These are phyloP conservation scores for Coniochaeta sp. DNA, from an alignment of 2,329 filamentous ascomycete genomes.

Conservation along the genomic window DNA sequence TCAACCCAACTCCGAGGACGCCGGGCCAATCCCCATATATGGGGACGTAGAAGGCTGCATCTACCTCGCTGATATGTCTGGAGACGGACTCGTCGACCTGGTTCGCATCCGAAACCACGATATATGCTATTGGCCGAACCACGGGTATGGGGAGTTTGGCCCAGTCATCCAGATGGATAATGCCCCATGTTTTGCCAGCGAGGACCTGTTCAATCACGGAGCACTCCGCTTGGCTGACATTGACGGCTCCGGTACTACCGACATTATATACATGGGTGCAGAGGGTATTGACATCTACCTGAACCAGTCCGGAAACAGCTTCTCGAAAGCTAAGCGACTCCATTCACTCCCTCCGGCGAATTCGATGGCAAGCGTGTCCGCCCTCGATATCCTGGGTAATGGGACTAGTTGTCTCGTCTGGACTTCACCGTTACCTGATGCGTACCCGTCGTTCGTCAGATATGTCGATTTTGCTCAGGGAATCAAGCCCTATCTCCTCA, in stretches of 20 bases:
- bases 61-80: conserved; percentile 17
- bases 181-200: conserved; percentile 13
- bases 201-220: conserved; percentile 10
- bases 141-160: conserved; percentile 25
- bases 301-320: conserved; percentile 14
- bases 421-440: conserved; percentile 1
- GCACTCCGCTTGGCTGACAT: conserved; percentile 14
- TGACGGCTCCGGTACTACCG: conserved; percentile 16
- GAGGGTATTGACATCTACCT: conserved; percentile 11
- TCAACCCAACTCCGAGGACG: neutral
- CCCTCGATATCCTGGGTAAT: conserved; percentile 14
- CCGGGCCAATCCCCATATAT: conserved; percentile 3
- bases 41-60: conserved; percentile 7
- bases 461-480: conserved; percentile 14
- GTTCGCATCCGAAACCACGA: conserved; percentile 16
- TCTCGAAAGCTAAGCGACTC: conserved; percentile 4
- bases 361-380: conserved; percentile 4
- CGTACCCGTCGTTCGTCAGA: neutral
- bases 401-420: conserved; percentile 15
- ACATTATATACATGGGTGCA: conserved; percentile 17
- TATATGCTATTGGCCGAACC: conserved; percentile 25
- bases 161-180: conserved; percentile 18
- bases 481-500: conserved; percentile 17
- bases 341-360: conserved; percentile 6
- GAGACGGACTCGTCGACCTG: conserved; percentile 18